phyloP scores from a whole-genome alignment of 2,329 filamentous ascomycete genomes.

The Teratosphaeria destructans region DNA sequence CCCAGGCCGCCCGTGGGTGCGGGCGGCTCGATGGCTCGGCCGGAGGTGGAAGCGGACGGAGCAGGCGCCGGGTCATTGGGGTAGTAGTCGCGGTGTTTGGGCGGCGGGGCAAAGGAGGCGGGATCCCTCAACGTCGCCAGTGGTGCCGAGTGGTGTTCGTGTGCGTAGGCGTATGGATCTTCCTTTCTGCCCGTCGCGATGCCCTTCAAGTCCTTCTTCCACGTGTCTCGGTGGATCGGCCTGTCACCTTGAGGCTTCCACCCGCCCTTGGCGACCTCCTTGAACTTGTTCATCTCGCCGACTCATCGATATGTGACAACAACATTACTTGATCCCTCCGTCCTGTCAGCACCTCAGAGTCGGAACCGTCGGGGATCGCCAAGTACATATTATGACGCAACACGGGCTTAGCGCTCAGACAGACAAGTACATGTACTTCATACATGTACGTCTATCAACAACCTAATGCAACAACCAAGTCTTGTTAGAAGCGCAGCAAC shows the following conservation, averaged over 20 bases:
- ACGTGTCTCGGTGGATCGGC: conserved; percentile 46
- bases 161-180: conserved; percentile 31
- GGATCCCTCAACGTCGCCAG: conserved; percentile 63
- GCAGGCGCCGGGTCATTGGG: conserved; percentile 14
- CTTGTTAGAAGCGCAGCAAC: no score
- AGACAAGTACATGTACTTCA: background rate
- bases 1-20: conserved; percentile 31
- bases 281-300: conserved; percentile 21
- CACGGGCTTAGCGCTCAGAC: background rate
- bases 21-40: conserved; percentile 13
- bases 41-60: conserved; percentile 3
- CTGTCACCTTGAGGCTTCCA: conserved; percentile 36
- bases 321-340: background rate
- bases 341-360: no score
- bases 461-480: no score
- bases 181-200: conserved; percentile 39
- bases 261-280: conserved; percentile 35
- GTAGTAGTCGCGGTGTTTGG: conserved; percentile 51
- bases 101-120: conserved; percentile 65
- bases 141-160: conserved; percentile 50
- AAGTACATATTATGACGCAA: background rate
- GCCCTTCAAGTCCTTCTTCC: conserved; percentile 30
- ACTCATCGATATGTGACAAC: background rate
- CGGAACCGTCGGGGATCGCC: background rate
- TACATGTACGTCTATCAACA: background rate